phyloP scores from a whole-genome alignment of 768 basidiomycete species.

The Ephemerocybe angulata region DNA sequence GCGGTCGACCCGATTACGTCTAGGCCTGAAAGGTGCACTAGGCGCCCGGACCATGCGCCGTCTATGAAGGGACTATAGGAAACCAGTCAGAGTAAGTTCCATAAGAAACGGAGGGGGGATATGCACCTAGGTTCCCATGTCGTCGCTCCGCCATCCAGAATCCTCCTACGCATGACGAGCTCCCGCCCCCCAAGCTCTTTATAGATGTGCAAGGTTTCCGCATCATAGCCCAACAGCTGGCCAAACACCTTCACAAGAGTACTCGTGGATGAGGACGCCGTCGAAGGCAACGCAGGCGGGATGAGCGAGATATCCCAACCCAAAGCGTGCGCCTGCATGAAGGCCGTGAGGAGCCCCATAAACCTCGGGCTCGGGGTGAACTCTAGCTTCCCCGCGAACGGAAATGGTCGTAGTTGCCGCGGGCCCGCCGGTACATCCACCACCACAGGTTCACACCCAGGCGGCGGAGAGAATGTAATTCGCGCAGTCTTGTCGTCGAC shows the following conservation, averaged over 20 bases:
- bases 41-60: slow-evolving; percentile 51
- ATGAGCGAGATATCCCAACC: slow-evolving; percentile 65
- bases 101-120: not conserved
- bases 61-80: slow-evolving; percentile 48
- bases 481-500: slow-evolving; percentile 36
- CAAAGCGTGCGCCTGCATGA: slow-evolving; percentile 60
- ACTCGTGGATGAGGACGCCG: slow-evolving; percentile 59
- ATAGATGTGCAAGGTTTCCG: slow-evolving; percentile 60
- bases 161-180: slow-evolving; percentile 57
- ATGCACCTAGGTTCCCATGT: slow-evolving; percentile 57
- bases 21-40: slow-evolving; percentile 57
- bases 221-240: slow-evolving; percentile 56
- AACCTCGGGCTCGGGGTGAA: slow-evolving; percentile 50
- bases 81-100: not conserved
- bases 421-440: slow-evolving; percentile 50
- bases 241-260: slow-evolving; percentile 54
- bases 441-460: slow-evolving; percentile 23
- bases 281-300: slow-evolving; percentile 54
- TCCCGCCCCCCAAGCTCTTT: slow-evolving; percentile 68
- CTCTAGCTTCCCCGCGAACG: slow-evolving; percentile 34
- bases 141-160: slow-evolving; percentile 56
- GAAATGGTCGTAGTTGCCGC: slow-evolving; percentile 42
- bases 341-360: slow-evolving; percentile 52
- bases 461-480: slow-evolving; percentile 39
- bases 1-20: slow-evolving; percentile 67